Evolutionary conservation across 1,284 basidiomycete species (phyloP).

Genomic region (Meripilus lineatus): DNA sequence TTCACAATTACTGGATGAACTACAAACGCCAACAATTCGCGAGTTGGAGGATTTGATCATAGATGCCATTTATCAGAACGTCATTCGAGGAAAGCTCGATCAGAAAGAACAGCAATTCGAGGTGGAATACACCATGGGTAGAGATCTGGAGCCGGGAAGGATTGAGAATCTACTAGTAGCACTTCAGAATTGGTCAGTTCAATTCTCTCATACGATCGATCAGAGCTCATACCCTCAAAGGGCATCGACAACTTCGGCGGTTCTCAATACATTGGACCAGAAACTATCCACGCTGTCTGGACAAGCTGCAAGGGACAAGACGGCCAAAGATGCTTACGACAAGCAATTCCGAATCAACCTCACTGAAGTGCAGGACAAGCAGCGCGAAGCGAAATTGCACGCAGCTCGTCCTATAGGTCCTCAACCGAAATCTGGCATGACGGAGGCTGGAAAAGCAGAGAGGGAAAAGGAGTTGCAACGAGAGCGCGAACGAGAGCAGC

Average conservation of each 20-base stretch:
- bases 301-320: constrained; percentile 30
- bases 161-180: constrained; percentile 56
- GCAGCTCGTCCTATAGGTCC: background rate
- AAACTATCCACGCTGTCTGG: constrained; percentile 45
- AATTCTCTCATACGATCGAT: background rate
- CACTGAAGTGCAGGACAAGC: constrained; percentile 51
- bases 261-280: constrained; percentile 51
- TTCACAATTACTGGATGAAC: constrained; percentile 52
- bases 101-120: constrained; percentile 85
- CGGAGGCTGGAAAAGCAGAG: constrained; percentile 20
- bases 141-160: constrained; percentile 75
- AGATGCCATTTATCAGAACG: constrained; percentile 87
- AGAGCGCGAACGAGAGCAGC: constrained; percentile 24
- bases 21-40: constrained; percentile 73
- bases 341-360: constrained; percentile 47
- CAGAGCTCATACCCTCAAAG: constrained; percentile 30
- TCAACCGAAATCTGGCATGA: constrained; percentile 17
- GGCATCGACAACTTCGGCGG: constrained; percentile 67
- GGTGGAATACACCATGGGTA: constrained; percentile 86
- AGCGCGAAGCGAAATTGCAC: constrained; percentile 31
- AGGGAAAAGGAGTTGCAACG: constrained; percentile 18
- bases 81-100: constrained; percentile 87
- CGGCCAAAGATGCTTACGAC: constrained; percentile 33
- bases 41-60: constrained; percentile 95
- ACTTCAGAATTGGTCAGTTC: constrained; percentile 71